Base-by-base conservation (phyloP, 2,329 filamentous ascomycete genomes). In the Aspergillus brunneoviolaceus region DNA sequence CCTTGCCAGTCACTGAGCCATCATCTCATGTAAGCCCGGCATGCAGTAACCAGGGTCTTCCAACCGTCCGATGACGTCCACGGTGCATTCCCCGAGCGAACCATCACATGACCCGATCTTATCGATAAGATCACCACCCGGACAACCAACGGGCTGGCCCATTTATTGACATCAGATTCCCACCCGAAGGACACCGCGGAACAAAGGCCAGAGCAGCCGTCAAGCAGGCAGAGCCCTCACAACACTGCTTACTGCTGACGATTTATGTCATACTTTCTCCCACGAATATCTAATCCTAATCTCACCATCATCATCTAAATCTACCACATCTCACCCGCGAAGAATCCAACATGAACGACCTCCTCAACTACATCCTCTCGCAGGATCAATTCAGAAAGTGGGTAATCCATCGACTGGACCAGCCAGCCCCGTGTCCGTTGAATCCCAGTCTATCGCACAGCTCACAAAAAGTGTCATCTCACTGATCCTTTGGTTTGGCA, bases 351-450 rank as follows among this genome's bases (percentile, higher is more conserved):
- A 79, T 79, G 77, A 75, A 83, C 68, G 85, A 89, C 70, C 85
- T 94, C 59, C 81, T 91, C 50, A 82, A 86, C 55, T 93, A 85
- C 70, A 82, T 90, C 58, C 75, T 85, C 55, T 75, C 83, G 47
- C 81, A 87, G 65, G 78, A 82, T 50, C 84, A 85, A 63, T 90
- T 90, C 60, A 71, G 76, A 70, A 76, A 70, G 84, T 84, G 73
- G 76, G 81, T 70, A 29, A 2, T 2, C 9, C 1, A 3, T 29
- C 27, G 7, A 29, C 27, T 29, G 7, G 7, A 29, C 27, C 7
- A 29, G 27, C 27, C 27, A 29, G 27, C 27, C 27, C 27, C 3
- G 10, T 29, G 27, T 29, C 2, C 27, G 75, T 16, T 45, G 3
- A 19, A 45, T 77, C 7, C 78, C 80, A 29, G 7, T 10, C 27